phyloP scores from a whole-genome alignment of 768 basidiomycete genomes.

The Pisolithus albus region DNA sequence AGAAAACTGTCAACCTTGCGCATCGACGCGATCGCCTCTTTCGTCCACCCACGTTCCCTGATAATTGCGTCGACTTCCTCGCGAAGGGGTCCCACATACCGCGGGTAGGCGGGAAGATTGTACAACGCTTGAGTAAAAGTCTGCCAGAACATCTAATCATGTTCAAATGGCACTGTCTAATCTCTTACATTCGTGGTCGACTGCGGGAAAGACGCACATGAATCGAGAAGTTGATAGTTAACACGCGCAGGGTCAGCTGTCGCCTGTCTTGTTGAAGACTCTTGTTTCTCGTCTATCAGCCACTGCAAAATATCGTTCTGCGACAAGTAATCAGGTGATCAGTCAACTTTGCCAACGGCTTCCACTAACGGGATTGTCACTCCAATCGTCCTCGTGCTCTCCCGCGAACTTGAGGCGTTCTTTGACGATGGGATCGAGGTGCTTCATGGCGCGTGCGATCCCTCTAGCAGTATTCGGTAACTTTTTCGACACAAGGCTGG shows the following conservation, averaged over 20 bases:
- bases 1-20: too few species aligned
- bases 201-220: constrained; percentile 8
- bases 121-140: constrained; percentile 30
- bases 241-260: background rate
- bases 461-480: too few species aligned
- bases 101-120: constrained; percentile 30
- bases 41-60: too few species aligned
- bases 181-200: background rate
- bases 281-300: too few species aligned
- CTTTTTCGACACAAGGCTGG: too few species aligned
- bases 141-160: constrained; percentile 8
- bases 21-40: too few species aligned
- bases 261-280: background rate
- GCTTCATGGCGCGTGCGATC: too few species aligned
- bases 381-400: too few species aligned
- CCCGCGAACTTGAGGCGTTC: too few species aligned
- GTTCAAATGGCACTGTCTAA: background rate
- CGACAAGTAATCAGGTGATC: background rate
- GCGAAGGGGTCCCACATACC: constrained; percentile 30
- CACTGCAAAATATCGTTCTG: background rate
- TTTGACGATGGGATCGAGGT: too few species aligned
- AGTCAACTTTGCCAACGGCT: background rate
- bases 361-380: too few species aligned
- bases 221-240: background rate
- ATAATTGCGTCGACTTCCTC: constrained; percentile 24